These are phyloP conservation scores for Acrocalymma vagum DNA, from an alignment of 2,329 filamentous ascomycete species.

Conservation along the genomic window DNA sequence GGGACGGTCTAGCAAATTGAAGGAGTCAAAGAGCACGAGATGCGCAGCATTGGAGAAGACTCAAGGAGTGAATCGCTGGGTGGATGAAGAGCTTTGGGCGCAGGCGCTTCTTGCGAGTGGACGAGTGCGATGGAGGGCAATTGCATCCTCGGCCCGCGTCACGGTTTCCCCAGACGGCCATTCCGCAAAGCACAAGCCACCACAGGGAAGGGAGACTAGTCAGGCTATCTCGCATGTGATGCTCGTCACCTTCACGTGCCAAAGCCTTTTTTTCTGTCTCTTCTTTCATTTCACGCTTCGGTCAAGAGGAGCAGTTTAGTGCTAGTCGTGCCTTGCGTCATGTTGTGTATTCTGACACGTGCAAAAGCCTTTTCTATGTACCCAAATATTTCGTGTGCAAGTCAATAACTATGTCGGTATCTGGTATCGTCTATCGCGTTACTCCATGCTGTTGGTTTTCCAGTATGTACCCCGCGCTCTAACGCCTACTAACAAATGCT, in stretches of 20 bases:
- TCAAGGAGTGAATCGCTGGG: constrained; percentile 9
- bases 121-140: constrained; percentile 25
- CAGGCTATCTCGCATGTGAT: constrained; percentile 38
- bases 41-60: constrained; percentile 16
- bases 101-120: constrained; percentile 23
- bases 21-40: not conserved
- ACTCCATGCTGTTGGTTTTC: constrained; percentile 15
- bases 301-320: too few species aligned
- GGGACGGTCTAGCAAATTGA: not conserved
- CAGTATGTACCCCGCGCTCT: constrained; percentile 9
- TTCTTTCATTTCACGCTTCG: too few species aligned
- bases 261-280: too few species aligned
- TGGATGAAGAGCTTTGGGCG: constrained; percentile 17
- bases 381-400: too few species aligned
- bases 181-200: too few species aligned
- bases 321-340: too few species aligned
- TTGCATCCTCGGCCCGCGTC: constrained; percentile 48
- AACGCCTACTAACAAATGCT: constrained; percentile 14
- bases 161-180: constrained; percentile 45
- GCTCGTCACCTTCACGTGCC: constrained; percentile 22
- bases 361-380: too few species aligned
- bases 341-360: too few species aligned
- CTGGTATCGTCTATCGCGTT: constrained; percentile 19
- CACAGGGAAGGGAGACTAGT: too few species aligned
- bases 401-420: too few species aligned